A percentile compares a stretch with the other conserved stretches of the same genome.
Evolutionary conservation across 768 basidiomycete genomes (phyloP).

Genomic region (Rhizopogon roseolus): DNA sequence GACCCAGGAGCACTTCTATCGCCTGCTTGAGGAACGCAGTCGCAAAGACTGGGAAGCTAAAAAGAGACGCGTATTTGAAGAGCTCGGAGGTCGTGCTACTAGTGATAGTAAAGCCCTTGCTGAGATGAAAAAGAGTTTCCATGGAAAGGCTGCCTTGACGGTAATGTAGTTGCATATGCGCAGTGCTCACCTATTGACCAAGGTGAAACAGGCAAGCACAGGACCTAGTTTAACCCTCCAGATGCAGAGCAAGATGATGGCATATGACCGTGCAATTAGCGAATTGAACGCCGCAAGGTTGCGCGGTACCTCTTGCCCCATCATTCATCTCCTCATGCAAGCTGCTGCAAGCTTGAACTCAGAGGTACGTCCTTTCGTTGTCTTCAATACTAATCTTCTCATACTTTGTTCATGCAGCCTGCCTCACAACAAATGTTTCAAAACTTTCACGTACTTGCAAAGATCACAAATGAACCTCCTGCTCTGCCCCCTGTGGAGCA

Average conservation of each 20-base stretch:
- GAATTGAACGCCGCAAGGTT: slow-evolving; percentile 74
- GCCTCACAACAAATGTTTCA: slow-evolving; percentile 58
- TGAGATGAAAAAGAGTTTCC: slow-evolving; percentile 60
- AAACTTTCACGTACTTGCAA: slow-evolving; percentile 68
- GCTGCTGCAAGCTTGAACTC: slow-evolving; percentile 56
- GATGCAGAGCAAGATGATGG: slow-evolving; percentile 95
- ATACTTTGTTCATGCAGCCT: slow-evolving; percentile 27
- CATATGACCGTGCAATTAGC: slow-evolving; percentile 79
- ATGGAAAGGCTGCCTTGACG: slow-evolving; percentile 49
- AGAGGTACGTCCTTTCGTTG: slow-evolving; percentile 36
- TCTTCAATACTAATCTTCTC: not conserved
- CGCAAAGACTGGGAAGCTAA: slow-evolving; percentile 85
- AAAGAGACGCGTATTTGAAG: slow-evolving; percentile 87
- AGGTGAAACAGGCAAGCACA: slow-evolving; percentile 31
- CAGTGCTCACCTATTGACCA: slow-evolving; percentile 4
- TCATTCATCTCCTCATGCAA: slow-evolving; percentile 67
- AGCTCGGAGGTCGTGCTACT: slow-evolving; percentile 67
- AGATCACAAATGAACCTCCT: slow-evolving; percentile 75
- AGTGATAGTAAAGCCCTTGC: slow-evolving; percentile 50
- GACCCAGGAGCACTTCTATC: slow-evolving; percentile 83
- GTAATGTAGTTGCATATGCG: slow-evolving; percentile 30
- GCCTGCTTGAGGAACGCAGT: slow-evolving; percentile 68
- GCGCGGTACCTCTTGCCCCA: slow-evolving; percentile 68
- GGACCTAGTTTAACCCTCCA: slow-evolving; percentile 62
- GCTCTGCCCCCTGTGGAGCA: slow-evolving; percentile 73